Evolutionary conservation across 1,284 basidiomycete genomes (phyloP).

Genomic region (Microbotryum intermedium): DNA sequence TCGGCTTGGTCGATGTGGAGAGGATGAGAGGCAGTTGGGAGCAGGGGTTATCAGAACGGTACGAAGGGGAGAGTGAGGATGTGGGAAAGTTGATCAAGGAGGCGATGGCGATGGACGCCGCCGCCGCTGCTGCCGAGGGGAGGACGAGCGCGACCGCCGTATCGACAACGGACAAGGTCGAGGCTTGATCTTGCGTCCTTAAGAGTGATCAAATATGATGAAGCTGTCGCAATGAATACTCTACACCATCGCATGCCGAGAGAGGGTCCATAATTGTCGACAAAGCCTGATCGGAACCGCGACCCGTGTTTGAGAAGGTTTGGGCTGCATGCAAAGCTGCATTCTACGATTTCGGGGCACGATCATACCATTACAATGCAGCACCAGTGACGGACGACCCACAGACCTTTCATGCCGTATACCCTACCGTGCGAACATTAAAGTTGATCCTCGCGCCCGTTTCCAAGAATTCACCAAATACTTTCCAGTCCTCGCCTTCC

Average conservation of each 20-base stretch:
- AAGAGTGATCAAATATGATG: neutral
- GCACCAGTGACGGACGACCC: neutral
- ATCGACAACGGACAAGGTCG: neutral
- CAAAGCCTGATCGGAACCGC: too few relatives aligned
- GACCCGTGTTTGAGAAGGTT: too few relatives aligned
- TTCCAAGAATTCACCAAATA: constrained; percentile 55
- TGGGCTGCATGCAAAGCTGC: too few relatives aligned
- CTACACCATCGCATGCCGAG: too few relatives aligned
- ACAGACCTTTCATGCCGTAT: neutral
- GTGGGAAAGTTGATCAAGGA: too few relatives aligned
- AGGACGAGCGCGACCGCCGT: neutral
- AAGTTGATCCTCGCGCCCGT: constrained; percentile 67
- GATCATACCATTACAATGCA: neutral
- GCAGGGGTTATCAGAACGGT: too few relatives aligned
- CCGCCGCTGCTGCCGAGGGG: neutral
- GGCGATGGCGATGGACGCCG: neutral
- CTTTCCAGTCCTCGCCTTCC: constrained; percentile 44
- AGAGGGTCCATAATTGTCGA: too few relatives aligned
- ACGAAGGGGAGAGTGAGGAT: too few relatives aligned
- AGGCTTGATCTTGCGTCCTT: neutral
- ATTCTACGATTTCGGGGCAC: too few relatives aligned
- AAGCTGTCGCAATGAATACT: too few relatives aligned
- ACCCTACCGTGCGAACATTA: constrained; percentile 67
- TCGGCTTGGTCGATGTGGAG: constrained; percentile 57
- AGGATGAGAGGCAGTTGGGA: neutral